Conservation (phyloP, 768 basidiomycete species). For the Coprinopsis sp. region DNA sequence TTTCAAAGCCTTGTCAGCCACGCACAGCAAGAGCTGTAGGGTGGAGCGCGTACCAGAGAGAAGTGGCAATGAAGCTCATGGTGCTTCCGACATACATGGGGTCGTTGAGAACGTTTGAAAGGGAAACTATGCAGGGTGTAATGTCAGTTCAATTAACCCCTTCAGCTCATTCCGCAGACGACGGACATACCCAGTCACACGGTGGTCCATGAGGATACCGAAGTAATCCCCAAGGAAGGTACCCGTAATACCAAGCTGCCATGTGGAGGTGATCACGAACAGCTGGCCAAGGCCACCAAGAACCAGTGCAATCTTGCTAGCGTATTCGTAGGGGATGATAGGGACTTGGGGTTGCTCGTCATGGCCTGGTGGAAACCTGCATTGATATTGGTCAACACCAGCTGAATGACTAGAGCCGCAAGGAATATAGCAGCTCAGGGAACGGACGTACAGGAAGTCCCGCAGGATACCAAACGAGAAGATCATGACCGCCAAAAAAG, state of each 20-base stretch:
- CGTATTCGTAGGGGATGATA: constrained; percentile 61
- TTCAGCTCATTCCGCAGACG: background rate
- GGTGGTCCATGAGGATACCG: constrained; percentile 79
- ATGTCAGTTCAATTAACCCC: background rate
- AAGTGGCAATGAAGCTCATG: constrained; percentile 79
- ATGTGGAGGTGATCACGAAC: constrained; percentile 87
- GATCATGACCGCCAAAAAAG: constrained; percentile 76
- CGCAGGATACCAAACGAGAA: constrained; percentile 83
- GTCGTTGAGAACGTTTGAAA: constrained; percentile 85
- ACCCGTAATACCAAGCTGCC: constrained; percentile 87
- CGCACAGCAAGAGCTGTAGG: background rate
- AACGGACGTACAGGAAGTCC: constrained; percentile 68
- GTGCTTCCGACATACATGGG: constrained; percentile 99
- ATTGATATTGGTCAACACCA: too few species aligned
- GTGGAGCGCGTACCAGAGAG: constrained; percentile 65
- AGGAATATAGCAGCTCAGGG: background rate
- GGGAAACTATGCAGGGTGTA: constrained; percentile 56
- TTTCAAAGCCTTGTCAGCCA: background rate
- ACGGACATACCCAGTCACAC: constrained; percentile 66
- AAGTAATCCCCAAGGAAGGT: constrained; percentile 89
- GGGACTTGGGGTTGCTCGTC: constrained; percentile 66
- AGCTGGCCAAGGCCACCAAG: constrained; percentile 72
- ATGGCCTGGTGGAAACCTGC: constrained; percentile 73
- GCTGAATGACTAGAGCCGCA: background rate
- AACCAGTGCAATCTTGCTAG: constrained; percentile 52